Percentiles rank a stretch among this genome's conserved stretches.
Conservation (phyloP, 2,329 filamentous ascomycete species). For the Metarhizium album region DNA sequence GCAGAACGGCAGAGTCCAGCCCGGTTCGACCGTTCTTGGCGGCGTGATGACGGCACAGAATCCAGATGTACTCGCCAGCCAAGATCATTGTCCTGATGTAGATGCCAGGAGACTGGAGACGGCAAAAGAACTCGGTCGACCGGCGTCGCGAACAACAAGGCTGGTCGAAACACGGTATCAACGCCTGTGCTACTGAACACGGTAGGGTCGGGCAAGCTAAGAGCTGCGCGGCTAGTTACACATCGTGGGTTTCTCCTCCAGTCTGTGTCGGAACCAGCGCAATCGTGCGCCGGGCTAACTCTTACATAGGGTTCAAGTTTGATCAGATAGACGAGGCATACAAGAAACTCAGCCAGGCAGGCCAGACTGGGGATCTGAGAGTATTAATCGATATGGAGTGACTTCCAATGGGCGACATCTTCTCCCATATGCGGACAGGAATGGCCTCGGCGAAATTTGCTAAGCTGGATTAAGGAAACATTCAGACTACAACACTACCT, state of each 20-base stretch:
- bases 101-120: conserved; percentile 35
- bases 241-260: conserved; percentile 23
- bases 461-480: too few relatives aligned
- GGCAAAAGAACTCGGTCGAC: conserved; percentile 36
- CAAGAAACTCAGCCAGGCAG: conserved; percentile 28
- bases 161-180: conserved; percentile 36
- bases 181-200: conserved; percentile 39
- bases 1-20: conserved; percentile 38
- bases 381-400: conserved; percentile 23
- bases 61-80: conserved; percentile 41
- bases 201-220: conserved; percentile 28
- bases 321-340: conserved; percentile 33
- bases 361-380: conserved; percentile 32
- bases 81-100: conserved; percentile 37
- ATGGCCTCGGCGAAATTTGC: too few relatives aligned
- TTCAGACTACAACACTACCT: too few relatives aligned
- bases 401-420: background rate
- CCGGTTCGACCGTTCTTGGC: conserved; percentile 40
- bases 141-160: conserved; percentile 28
- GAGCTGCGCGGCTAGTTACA: conserved; percentile 32
- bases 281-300: conserved; percentile 1
- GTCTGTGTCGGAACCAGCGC: background rate
- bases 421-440: background rate
- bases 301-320: conserved; percentile 26
- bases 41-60: conserved; percentile 41